Percentiles rank a stretch among this genome's conserved stretches.
These are phyloP conservation scores for Daphne laureola DNA, from an alignment of 441 rosid genomes.

Conservation along the genomic window DNA sequence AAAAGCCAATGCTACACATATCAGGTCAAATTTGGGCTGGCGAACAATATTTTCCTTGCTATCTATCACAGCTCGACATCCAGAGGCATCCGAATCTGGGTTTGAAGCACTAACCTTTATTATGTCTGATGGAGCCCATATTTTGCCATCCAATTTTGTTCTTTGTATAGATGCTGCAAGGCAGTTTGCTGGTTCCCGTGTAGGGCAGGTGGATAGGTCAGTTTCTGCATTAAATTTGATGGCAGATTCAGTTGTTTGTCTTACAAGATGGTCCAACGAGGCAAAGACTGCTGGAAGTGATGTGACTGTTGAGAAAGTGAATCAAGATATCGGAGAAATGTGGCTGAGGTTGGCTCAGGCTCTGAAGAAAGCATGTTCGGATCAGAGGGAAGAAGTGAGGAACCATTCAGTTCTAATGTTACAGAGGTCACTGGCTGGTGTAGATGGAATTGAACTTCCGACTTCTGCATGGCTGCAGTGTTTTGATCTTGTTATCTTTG, in stretches of 20 bases:
- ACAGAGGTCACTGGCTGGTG: slow-evolving; percentile 44
- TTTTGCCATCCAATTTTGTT: slow-evolving; percentile 52
- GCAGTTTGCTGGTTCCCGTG: slow-evolving; percentile 73
- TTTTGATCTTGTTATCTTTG: slow-evolving; percentile 49
- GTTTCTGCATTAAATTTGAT: slow-evolving; percentile 50
- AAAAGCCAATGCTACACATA: slow-evolving; percentile 58
- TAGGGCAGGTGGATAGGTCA: slow-evolving; percentile 52
- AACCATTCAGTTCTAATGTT: slow-evolving; percentile 50
- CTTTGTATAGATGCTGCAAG: slow-evolving; percentile 59
- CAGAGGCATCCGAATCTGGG: slow-evolving; percentile 71
- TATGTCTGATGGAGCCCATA: slow-evolving; percentile 57
- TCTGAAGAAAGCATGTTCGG: slow-evolving; percentile 52
- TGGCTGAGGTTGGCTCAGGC: slow-evolving; percentile 66
- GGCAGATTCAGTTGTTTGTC: slow-evolving; percentile 55
- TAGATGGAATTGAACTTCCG: slow-evolving; percentile 40
- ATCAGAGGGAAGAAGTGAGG: slow-evolving; percentile 62
- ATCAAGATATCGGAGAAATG: slow-evolving; percentile 64
- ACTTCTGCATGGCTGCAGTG: slow-evolving; percentile 51
- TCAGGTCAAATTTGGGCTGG: slow-evolving; percentile 63
- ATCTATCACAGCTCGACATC: slow-evolving; percentile 71
- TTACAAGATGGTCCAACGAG: slow-evolving; percentile 52
- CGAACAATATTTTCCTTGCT: slow-evolving; percentile 57
- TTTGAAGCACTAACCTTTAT: slow-evolving; percentile 53
- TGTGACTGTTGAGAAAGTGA: slow-evolving; percentile 36
- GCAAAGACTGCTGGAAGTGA: slow-evolving; percentile 39